phyloP scores from a whole-genome alignment of 2,329 filamentous ascomycete genomes.

The Periconia macrospinosa region DNA sequence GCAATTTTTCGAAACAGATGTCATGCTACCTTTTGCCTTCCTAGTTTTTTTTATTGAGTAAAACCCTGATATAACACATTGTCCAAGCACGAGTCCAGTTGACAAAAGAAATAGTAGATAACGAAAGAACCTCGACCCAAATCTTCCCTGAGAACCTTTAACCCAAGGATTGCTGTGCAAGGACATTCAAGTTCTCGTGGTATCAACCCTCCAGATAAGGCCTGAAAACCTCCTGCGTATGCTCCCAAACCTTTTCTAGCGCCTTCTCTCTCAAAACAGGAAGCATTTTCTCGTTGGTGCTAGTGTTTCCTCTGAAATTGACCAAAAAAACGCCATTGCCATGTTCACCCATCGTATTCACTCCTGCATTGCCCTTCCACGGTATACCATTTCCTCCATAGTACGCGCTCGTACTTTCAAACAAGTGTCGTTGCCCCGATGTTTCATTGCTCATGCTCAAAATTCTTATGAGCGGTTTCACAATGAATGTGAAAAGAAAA shows the following conservation, averaged over 20 bases:
- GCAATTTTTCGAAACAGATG: no score
- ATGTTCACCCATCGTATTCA: neutral
- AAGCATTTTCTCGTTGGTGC: neutral
- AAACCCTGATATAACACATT: no score
- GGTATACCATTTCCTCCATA: conserved; percentile 3
- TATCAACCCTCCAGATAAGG: neutral
- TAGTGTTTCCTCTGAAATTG: conserved; percentile 1
- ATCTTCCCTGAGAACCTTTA: no score
- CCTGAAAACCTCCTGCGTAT: neutral
- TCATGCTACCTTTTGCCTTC: no score
- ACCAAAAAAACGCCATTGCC: conserved; percentile 1
- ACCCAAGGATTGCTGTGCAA: neutral
- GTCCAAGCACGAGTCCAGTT: no score
- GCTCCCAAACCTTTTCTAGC: conserved; percentile 3
- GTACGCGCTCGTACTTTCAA: conserved; percentile 4
- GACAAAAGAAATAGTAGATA: no score
- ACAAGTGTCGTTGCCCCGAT: conserved; percentile 7
- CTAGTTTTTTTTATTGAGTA: no score
- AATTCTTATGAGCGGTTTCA: conserved; percentile 1
- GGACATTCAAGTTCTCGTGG: neutral
- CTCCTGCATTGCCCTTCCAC: conserved; percentile 2
- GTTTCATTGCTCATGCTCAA: conserved; percentile 4
- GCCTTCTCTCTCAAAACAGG: neutral
- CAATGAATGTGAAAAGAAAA: conserved; percentile 2
- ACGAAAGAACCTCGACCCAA: no score